A percentile compares a stretch with the other conserved stretches of the same genome.
These are phyloP conservation scores for Phyllosticta citribraziliensis DNA, from an alignment of 2,329 filamentous ascomycete species.

Conservation along the genomic window DNA sequence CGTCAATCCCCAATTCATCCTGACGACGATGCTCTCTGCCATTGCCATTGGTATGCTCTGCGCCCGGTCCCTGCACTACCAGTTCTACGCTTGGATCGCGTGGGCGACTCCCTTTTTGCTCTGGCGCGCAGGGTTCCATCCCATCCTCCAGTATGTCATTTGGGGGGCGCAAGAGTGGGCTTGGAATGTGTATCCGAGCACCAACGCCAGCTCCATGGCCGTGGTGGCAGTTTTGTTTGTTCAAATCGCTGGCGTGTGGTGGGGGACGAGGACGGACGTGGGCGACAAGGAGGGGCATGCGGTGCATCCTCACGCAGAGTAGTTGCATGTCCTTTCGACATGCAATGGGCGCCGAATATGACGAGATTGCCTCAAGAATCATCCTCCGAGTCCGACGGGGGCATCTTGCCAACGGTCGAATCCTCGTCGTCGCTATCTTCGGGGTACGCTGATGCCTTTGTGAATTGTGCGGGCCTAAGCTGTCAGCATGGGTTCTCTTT, in stretches of 20 bases:
- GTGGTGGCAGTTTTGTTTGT: conserved; percentile 63
- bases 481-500: conserved; percentile 14
- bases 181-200: conserved; percentile 92
- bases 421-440: conserved; percentile 65
- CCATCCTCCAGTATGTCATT: conserved; percentile 54
- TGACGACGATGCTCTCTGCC: conserved; percentile 66
- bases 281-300: not conserved
- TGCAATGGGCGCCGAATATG: not conserved
- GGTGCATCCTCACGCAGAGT: conserved; percentile 21
- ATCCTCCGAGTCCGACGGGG: conserved; percentile 68
- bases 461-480: conserved; percentile 68
- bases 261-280: conserved; percentile 38
- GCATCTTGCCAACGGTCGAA: conserved; percentile 75
- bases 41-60: conserved; percentile 74
- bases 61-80: conserved; percentile 83
- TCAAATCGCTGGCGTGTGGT: conserved; percentile 56
- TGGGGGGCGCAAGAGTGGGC: conserved; percentile 82
- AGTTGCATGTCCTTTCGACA: not conserved
- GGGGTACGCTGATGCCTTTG: conserved; percentile 49
- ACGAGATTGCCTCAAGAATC: conserved; percentile 20
- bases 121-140: conserved; percentile 65
- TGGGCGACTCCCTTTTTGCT: conserved; percentile 84
- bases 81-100: conserved; percentile 86
- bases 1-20: conserved; percentile 62
- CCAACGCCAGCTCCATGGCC: conserved; percentile 49